Percentiles rank a stretch among this genome's conserved stretches.
phyloP scores from a whole-genome alignment of 805 yeast genomes.

The Spathaspora gorwiae region DNA sequence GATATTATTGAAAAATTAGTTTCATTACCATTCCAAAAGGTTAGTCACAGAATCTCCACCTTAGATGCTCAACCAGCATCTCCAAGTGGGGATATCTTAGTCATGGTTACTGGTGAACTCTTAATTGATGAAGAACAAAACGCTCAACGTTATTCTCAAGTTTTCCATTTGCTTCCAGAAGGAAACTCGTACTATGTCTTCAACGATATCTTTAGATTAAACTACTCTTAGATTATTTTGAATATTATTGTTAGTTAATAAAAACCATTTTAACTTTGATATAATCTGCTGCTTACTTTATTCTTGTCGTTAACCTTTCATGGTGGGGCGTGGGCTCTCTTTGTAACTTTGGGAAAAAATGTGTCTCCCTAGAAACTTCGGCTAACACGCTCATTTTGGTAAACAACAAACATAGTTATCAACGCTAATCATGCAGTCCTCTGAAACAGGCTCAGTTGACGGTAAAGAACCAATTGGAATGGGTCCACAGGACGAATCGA shows the following conservation, averaged over 20 bases:
- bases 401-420: too few species aligned
- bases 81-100: constrained; percentile 86
- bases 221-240: constrained; percentile 53
- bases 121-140: constrained; percentile 90
- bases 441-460: neutral
- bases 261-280: too few species aligned
- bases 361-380: too few species aligned
- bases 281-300: too few species aligned
- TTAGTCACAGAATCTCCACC: constrained; percentile 88
- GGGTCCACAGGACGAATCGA: neutral
- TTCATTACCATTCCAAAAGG: constrained; percentile 87
- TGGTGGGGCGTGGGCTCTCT: too few species aligned
- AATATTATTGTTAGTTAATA: neutral
- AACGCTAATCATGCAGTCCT: too few species aligned
- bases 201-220: constrained; percentile 95
- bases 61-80: constrained; percentile 98
- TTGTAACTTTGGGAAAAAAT: too few species aligned
- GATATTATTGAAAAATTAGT: constrained; percentile 88
- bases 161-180: constrained; percentile 94
- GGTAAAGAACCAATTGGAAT: neutral
- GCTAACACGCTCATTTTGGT: too few species aligned
- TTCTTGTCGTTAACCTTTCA: too few species aligned
- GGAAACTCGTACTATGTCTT: constrained; percentile 87
- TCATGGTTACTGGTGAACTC: constrained; percentile 96
- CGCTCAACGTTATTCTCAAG: constrained; percentile 95